These are phyloP conservation scores for Hypoxylon sp. DNA, from an alignment of 2,329 filamentous ascomycete species.

Conservation along the genomic window DNA sequence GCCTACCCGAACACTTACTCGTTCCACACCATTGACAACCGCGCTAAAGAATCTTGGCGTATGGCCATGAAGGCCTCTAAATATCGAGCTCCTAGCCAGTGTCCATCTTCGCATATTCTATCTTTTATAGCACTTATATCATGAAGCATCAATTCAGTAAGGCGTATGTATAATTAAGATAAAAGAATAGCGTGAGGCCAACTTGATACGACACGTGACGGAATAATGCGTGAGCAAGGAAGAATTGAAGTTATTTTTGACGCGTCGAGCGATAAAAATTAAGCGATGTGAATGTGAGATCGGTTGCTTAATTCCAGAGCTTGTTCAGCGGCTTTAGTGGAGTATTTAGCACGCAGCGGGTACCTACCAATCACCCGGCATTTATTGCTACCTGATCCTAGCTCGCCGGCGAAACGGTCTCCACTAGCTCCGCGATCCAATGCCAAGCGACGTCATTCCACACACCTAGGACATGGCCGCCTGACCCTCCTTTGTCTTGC, in stretches of 20 bases:
- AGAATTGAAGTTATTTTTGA: slow-evolving; percentile 14
- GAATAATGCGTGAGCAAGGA: background rate
- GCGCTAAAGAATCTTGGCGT: slow-evolving; percentile 45
- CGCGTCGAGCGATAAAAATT: slow-evolving; percentile 28
- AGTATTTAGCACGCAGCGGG: slow-evolving; percentile 4
- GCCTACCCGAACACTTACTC: slow-evolving; percentile 63
- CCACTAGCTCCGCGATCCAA: slow-evolving; percentile 24
- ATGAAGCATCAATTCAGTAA: slow-evolving; percentile 2
- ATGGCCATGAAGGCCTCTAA: slow-evolving; percentile 28
- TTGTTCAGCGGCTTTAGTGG: slow-evolving; percentile 7
- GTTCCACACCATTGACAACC: slow-evolving; percentile 54
- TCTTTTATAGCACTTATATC: background rate
- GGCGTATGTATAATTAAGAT: background rate
- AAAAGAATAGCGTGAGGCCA: background rate
- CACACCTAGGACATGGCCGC: slow-evolving; percentile 30
- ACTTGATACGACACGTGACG: background rate
- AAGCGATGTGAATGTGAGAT: slow-evolving; percentile 13
- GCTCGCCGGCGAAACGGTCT: slow-evolving; percentile 1
- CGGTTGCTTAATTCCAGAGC: slow-evolving; percentile 4
- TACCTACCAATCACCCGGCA: slow-evolving; percentile 28
- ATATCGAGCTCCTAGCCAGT: slow-evolving; percentile 28
- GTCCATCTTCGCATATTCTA: slow-evolving; percentile 46
- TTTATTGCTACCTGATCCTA: slow-evolving; percentile 17
- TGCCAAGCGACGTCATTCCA: slow-evolving; percentile 50
- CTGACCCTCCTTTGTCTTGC: slow-evolving; percentile 40